Evolutionary conservation across 2,329 filamentous ascomycete genomes (phyloP).

Genomic region (Esteya vermicola): DNA sequence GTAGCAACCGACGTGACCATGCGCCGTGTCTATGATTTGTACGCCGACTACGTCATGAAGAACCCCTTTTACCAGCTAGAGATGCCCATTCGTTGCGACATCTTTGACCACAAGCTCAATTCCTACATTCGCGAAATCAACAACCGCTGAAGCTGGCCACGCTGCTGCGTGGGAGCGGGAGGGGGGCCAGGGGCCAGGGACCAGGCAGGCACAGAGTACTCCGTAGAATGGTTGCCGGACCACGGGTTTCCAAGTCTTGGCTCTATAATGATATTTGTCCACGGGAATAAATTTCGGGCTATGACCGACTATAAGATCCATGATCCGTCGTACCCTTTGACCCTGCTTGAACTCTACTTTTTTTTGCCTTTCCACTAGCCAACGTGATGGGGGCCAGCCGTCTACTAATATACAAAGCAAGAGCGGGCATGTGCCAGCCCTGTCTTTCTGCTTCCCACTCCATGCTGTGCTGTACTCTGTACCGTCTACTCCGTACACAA

Average conservation of each 20-base stretch:
- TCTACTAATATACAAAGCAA: too few species aligned
- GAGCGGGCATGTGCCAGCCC: too few species aligned
- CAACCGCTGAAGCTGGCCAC: slow-evolving; percentile 31
- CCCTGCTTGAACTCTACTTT: too few species aligned
- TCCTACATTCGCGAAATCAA: slow-evolving; percentile 67
- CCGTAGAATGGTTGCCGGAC: too few species aligned
- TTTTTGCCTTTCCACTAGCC: too few species aligned
- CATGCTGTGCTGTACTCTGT: not conserved
- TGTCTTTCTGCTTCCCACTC: not conserved
- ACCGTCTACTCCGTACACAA: slow-evolving; percentile 8
- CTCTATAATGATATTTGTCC: too few species aligned
- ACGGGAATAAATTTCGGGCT: too few species aligned
- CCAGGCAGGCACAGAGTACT: too few species aligned
- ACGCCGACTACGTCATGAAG: slow-evolving; percentile 97
- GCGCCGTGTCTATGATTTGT: slow-evolving; percentile 80
- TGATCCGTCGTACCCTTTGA: too few species aligned
- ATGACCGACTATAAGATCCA: too few species aligned
- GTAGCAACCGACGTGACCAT: slow-evolving; percentile 76
- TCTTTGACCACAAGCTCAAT: slow-evolving; percentile 76
- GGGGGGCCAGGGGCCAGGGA: not conserved
- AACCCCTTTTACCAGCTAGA: slow-evolving; percentile 97
- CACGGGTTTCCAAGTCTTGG: too few species aligned
- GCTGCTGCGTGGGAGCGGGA: not conserved
- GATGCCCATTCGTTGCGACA: slow-evolving; percentile 92
- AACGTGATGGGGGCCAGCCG: too few species aligned